Conservation (phyloP, 768 basidiomycete species). For the Boletus bicolor region DNA sequence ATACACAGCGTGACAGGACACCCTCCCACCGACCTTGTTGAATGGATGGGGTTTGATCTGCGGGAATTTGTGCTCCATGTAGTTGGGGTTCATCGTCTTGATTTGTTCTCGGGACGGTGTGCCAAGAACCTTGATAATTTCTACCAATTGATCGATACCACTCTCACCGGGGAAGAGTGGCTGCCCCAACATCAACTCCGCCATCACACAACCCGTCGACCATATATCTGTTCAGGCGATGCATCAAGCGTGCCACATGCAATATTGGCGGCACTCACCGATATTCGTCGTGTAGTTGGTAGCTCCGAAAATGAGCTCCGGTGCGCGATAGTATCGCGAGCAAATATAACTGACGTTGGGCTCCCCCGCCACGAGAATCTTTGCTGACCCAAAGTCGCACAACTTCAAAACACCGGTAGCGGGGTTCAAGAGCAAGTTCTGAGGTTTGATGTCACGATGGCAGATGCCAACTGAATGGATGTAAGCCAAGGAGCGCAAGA, state of each 20-base stretch:
- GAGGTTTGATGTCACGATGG: conserved; percentile 99
- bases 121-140: conserved; percentile 99
- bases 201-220: conserved; percentile 99
- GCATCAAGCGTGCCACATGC: conserved; percentile 2
- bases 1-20: conserved; percentile 5
- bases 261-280: conserved; percentile 52
- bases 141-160: conserved; percentile 98
- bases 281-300: conserved; percentile 99
- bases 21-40: conserved; percentile 64
- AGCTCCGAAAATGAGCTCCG: conserved; percentile 98
- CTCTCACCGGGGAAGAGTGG: conserved; percentile 99
- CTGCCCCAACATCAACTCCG: conserved; percentile 98
- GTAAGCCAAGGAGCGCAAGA: conserved; percentile 96
- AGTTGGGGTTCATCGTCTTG: conserved; percentile 99
- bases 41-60: conserved; percentile 99
- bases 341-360: conserved; percentile 99
- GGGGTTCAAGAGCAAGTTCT: conserved; percentile 96
- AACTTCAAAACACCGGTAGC: conserved; percentile 95
- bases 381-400: conserved; percentile 98
- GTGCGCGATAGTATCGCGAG: conserved; percentile 98
- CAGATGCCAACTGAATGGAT: conserved; percentile 99
- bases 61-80: conserved; percentile 99
- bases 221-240: conserved; percentile 72
- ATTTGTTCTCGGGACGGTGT: conserved; percentile 99
- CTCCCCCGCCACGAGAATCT: conserved; percentile 96